Evolutionary conservation across 2,329 filamentous ascomycete species (phyloP).

Genomic region (Huntiella abstrusa): DNA sequence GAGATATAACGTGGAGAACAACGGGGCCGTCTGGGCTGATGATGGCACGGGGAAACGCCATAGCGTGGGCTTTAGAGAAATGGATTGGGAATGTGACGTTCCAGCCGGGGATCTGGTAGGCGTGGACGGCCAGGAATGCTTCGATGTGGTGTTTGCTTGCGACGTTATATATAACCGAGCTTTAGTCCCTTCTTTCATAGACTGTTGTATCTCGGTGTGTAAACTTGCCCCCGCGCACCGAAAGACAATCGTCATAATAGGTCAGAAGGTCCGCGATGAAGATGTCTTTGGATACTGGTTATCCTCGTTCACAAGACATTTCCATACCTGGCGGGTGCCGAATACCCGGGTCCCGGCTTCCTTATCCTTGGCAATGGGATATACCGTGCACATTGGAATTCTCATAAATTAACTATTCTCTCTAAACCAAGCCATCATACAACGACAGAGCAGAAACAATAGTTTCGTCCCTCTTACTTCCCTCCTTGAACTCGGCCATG

Average conservation of each 20-base stretch:
- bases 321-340: constrained; percentile 59
- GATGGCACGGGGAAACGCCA: too few species aligned
- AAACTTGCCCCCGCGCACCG: constrained; percentile 25
- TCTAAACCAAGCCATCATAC: constrained; percentile 81
- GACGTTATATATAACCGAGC: constrained; percentile 94
- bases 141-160: constrained; percentile 64
- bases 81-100: constrained; percentile 69
- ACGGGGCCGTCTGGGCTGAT: constrained; percentile 18
- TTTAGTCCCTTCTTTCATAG: constrained; percentile 63
- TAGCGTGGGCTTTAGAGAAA: constrained; percentile 10
- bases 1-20: constrained; percentile 55
- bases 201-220: constrained; percentile 61
- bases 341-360: constrained; percentile 40
- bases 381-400: constrained; percentile 64
- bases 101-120: constrained; percentile 24
- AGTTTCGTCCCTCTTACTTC: constrained; percentile 94
- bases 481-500: constrained; percentile 97
- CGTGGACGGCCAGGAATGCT: constrained; percentile 15
- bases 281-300: constrained; percentile 78
- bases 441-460: constrained; percentile 93
- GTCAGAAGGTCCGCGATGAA: constrained; percentile 71
- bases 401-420: constrained; percentile 21
- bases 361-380: constrained; percentile 48
- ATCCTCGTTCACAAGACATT: constrained; percentile 42
- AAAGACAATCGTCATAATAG: constrained; percentile 59